Conservation (phyloP, 2,329 filamentous ascomycete species). For the Cryoendolithus antarcticus region DNA sequence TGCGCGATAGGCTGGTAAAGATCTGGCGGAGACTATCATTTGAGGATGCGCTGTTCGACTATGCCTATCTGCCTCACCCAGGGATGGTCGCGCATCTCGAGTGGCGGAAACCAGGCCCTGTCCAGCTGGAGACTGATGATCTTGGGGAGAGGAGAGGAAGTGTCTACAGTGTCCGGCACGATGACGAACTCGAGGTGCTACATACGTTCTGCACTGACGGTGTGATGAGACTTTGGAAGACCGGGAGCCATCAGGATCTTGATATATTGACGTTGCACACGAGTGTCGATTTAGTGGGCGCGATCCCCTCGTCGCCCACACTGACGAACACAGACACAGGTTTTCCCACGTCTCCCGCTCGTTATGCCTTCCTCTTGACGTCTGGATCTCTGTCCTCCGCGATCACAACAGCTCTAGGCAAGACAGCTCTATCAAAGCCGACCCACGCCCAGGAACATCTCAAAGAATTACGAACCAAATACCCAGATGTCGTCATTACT, state of each 20-base stretch:
- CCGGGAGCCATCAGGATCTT: conserved; percentile 57
- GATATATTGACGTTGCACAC: conserved; percentile 70
- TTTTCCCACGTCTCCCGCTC: conserved; percentile 22
- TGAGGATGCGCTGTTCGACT: conserved; percentile 78
- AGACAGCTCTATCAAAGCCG: conserved; percentile 30
- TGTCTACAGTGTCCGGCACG: conserved; percentile 26
- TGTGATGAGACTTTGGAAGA: conserved; percentile 70
- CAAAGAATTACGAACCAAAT: conserved; percentile 72
- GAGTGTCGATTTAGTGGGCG: conserved; percentile 60
- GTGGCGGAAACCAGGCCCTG: conserved; percentile 52
- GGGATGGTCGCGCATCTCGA: conserved; percentile 66
- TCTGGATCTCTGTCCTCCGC: conserved; percentile 66
- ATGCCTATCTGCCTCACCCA: conserved; percentile 81
- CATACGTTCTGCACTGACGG: conserved; percentile 82
- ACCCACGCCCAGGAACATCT: conserved; percentile 71
- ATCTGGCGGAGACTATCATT: conserved; percentile 84
- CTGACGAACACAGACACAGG: conserved; percentile 20
- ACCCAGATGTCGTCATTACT: conserved; percentile 76
- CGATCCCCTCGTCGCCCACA: conserved; percentile 38
- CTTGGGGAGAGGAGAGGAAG: conserved; percentile 23
- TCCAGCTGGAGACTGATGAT: conserved; percentile 45
- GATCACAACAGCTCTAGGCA: conserved; percentile 40
- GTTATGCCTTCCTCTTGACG: conserved; percentile 73
- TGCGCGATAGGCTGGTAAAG: conserved; percentile 74
- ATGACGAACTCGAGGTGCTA: conserved; percentile 58